Percentiles rank a stretch among this genome's conserved stretches.
Conservation (phyloP, 371 early-diverging fungal genomes). For the Mucor mucedo region DNA sequence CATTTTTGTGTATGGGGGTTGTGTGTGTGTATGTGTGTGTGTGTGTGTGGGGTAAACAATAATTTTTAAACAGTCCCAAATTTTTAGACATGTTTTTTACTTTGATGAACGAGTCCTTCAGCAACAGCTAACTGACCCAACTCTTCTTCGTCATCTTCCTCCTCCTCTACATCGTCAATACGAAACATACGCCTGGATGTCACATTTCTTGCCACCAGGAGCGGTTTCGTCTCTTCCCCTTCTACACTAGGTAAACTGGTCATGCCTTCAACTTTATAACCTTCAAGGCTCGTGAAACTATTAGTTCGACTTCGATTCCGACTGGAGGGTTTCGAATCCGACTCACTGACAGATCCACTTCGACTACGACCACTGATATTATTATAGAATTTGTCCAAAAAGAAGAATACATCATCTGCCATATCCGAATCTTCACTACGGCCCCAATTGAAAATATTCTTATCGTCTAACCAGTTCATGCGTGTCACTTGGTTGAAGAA, state of each 20-base stretch:
- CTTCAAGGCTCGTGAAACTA: slow-evolving; percentile 38
- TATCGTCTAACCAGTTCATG: slow-evolving; percentile 61
- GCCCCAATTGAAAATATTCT: slow-evolving; percentile 62
- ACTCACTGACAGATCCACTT: slow-evolving; percentile 37
- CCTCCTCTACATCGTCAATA: slow-evolving; percentile 32
- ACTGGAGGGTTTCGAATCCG: slow-evolving; percentile 25
- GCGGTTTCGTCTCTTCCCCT: background rate
- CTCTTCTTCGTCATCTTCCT: slow-evolving; percentile 19
- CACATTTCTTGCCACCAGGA: background rate
- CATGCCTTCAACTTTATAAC: slow-evolving; percentile 57
- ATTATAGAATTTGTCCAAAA: slow-evolving; percentile 47
- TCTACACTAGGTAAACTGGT: slow-evolving; percentile 43
- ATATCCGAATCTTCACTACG: slow-evolving; percentile 53
- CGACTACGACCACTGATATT: slow-evolving; percentile 33
- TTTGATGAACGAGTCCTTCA: slow-evolving; percentile 14
- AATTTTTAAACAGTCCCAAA: too few relatives aligned
- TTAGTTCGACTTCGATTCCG: slow-evolving; percentile 32
- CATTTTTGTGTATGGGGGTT: too few relatives aligned
- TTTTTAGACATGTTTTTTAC: slow-evolving; percentile 10
- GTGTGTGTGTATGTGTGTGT: too few relatives aligned
- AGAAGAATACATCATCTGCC: slow-evolving; percentile 61
- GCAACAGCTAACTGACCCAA: slow-evolving; percentile 11
- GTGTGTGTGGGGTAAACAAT: too few relatives aligned
- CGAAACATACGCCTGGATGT: slow-evolving; percentile 29
- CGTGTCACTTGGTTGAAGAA: slow-evolving; percentile 40